Base-by-base conservation (phyloP, 116 monocot genomes). In the Trichopus zeylanicus region DNA sequence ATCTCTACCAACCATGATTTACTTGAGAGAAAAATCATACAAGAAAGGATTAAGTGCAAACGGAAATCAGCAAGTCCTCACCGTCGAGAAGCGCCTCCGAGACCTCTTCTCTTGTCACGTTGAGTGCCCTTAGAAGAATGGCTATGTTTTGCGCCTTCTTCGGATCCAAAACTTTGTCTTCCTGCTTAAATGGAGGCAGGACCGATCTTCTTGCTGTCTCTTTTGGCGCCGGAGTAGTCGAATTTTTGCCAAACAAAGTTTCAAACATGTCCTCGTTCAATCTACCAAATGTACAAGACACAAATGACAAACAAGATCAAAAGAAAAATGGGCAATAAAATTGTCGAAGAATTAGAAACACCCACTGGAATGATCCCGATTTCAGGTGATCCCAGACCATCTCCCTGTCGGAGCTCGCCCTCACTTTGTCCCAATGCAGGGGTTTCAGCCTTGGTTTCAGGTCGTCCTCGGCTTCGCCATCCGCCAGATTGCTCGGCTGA, bases 141-240 rank as follows among this genome's bases (percentile, higher is more conserved):
- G 94, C 89, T 11, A 94, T 94, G 64, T 94, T 94, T 75, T 94
- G 94, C 21, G 94, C 77, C 63, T 93, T 93, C 77, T 93, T 93
- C 3, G 94, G 83, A 63, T 89, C 94, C 27, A 94, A 60, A 25
- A 94, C 86, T 76, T 73, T 80, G 31, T 83, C 72, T 55, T 89
- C 89, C 65, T 78, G 82, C 53, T 75, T 78, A 46, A 51, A 61
- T 8, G 62, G 63, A 7, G 77, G 73, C 27, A 78, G 22, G 38
- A 57, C 62, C 4, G 63, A 32, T 51, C 59, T 73, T 51, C 53
- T 75, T 35, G 26, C 63, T 7, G 57, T 58, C n/a, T 76, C 74
- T 48, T 57, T 85, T 0, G 71, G 62, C 5, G 29, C 25, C 26
- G 74, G 53, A 32, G 51, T 70, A 2, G 68, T 72, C 3, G 77